Percentiles rank a stretch among this genome's conserved stretches.
Conservation (phyloP, 495 filamentous ascomycete species). For the Penicillium daleae region DNA sequence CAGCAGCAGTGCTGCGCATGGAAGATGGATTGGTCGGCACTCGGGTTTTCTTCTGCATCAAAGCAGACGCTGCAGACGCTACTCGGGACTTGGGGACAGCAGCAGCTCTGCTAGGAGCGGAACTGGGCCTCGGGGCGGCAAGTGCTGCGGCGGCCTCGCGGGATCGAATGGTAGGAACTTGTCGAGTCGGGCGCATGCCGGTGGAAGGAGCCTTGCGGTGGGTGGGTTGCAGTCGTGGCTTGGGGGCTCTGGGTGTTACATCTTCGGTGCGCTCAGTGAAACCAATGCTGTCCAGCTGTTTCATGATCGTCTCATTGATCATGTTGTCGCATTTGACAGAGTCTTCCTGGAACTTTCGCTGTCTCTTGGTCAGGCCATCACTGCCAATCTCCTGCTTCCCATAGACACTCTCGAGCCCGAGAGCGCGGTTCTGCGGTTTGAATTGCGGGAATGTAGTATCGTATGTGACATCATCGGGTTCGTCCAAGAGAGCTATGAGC, state of each 20-base stretch:
- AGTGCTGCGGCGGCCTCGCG: slow-evolving; percentile 61
- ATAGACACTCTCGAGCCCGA: slow-evolving; percentile 62
- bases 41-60: slow-evolving; percentile 46
- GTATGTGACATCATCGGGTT: slow-evolving; percentile 75
- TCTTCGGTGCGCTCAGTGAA: slow-evolving; percentile 50
- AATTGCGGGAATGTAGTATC: slow-evolving; percentile 57
- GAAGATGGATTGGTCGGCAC: slow-evolving; percentile 52
- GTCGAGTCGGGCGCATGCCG: slow-evolving; percentile 29
- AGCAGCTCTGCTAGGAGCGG: slow-evolving; percentile 40
- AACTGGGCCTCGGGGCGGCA: slow-evolving; percentile 40
- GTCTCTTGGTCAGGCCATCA: slow-evolving; percentile 65
- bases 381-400: slow-evolving; percentile 67
- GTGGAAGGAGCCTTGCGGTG: slow-evolving; percentile 35
- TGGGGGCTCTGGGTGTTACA: slow-evolving; percentile 25
- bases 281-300: slow-evolving; percentile 60
- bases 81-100: slow-evolving; percentile 47
- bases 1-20: slow-evolving; percentile 64
- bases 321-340: slow-evolving; percentile 45
- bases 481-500: slow-evolving; percentile 66
- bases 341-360: slow-evolving; percentile 63
- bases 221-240: slow-evolving; percentile 26
- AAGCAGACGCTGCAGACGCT: slow-evolving; percentile 36
- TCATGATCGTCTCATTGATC: slow-evolving; percentile 63
- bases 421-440: slow-evolving; percentile 66
- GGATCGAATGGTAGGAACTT: slow-evolving; percentile 51